phyloP scores from a whole-genome alignment of 1,139 yeast genomes.

The Blastobotrys elegans region DNA sequence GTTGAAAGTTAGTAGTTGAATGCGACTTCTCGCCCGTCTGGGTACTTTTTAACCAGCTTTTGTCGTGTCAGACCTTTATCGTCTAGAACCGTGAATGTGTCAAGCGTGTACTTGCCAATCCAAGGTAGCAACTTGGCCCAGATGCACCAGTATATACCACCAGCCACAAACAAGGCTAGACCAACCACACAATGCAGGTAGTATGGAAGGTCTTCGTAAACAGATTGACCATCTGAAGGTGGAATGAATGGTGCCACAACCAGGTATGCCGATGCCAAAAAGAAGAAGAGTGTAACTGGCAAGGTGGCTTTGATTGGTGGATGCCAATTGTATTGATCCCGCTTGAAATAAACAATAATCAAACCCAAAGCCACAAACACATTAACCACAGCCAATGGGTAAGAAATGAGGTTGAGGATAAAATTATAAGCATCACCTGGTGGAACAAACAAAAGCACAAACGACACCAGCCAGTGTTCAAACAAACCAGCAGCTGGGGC shows the following conservation, averaged over 20 bases:
- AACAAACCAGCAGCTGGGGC: constrained; percentile 51
- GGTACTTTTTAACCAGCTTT: constrained; percentile 42
- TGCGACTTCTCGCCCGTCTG: constrained; percentile 12
- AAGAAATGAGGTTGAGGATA: constrained; percentile 67
- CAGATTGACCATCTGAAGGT: constrained; percentile 59
- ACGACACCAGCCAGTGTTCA: constrained; percentile 50
- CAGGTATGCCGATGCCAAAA: constrained; percentile 63
- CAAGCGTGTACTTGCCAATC: constrained; percentile 53
- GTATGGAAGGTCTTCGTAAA: constrained; percentile 65
- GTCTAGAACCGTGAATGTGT: constrained; percentile 56
- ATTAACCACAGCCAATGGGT: constrained; percentile 69
- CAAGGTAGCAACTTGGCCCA: constrained; percentile 62
- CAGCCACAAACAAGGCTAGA: constrained; percentile 70
- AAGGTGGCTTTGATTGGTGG: constrained; percentile 70
- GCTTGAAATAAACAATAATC: constrained; percentile 53
- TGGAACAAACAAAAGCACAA: constrained; percentile 54
- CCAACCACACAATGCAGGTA: constrained; percentile 81
- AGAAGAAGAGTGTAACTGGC: constrained; percentile 60
- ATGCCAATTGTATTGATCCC: constrained; percentile 56
- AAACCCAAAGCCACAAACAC: constrained; percentile 70
- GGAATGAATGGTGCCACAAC: constrained; percentile 80
- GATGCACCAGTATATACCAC: constrained; percentile 64
- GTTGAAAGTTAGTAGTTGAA: constrained; percentile 7
- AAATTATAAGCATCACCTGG: constrained; percentile 77
- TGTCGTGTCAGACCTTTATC: constrained; percentile 74